A percentile compares a stretch with the other conserved stretches of the same genome.
These are phyloP conservation scores for Saccharum spontaneum DNA, from an alignment of 176 grass and related monocot species.

Conservation along the genomic window DNA sequence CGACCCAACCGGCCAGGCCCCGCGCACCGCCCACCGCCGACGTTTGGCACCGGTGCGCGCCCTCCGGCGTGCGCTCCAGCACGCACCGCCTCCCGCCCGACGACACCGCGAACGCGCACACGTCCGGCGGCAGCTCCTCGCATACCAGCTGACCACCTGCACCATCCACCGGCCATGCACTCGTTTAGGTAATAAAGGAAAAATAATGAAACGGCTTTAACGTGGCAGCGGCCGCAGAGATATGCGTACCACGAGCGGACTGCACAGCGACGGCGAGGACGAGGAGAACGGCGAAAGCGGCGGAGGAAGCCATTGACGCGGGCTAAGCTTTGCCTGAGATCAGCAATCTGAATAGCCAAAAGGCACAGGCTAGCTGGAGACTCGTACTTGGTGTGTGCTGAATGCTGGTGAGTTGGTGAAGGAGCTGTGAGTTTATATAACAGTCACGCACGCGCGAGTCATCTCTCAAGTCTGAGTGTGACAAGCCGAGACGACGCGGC, in stretches of 20 bases:
- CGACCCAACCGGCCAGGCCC: constrained; percentile 46
- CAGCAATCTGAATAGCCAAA: neutral
- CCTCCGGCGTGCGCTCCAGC: constrained; percentile 47
- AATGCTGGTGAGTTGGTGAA: neutral
- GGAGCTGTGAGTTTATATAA: constrained; percentile 16
- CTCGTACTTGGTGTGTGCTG: neutral
- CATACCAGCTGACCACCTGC: constrained; percentile 37
- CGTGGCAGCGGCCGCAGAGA: neutral
- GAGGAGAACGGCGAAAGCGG: neutral
- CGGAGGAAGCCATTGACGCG: neutral
- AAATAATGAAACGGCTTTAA: neutral
- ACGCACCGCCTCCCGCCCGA: constrained; percentile 50
- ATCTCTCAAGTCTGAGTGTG: neutral
- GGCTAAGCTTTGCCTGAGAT: neutral
- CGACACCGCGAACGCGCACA: constrained; percentile 72
- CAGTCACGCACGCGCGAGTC: no score
- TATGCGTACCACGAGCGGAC: neutral
- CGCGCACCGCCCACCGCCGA: constrained; percentile 36
- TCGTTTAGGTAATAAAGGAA: neutral
- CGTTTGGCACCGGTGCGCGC: constrained; percentile 42
- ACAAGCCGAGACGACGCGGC: constrained; percentile 7
- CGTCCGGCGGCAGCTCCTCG: constrained; percentile 65
- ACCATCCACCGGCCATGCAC: no score
- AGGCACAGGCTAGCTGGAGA: no score
- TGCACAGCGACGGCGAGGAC: neutral